Percentiles rank a stretch among this genome's conserved stretches.
Evolutionary conservation across 805 yeast genomes (phyloP).

Genomic region (Saccharomycopsis vini): DNA sequence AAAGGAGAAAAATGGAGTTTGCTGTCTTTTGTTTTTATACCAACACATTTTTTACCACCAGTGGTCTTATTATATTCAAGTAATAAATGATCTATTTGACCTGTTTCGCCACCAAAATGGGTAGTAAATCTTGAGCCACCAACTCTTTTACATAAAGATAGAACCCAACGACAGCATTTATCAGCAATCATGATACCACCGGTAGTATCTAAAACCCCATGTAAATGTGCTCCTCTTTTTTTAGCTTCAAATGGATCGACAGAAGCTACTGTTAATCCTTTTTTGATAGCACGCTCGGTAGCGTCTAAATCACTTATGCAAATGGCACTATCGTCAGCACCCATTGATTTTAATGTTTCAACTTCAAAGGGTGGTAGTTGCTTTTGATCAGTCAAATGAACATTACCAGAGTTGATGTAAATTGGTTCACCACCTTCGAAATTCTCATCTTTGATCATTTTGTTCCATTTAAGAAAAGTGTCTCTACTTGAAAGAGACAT

Average conservation of each 20-base stretch:
- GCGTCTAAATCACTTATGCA: slow-evolving; percentile 22
- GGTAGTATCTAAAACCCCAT: slow-evolving; percentile 25
- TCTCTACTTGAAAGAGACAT: slow-evolving; percentile 22
- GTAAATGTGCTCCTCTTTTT: slow-evolving; percentile 18
- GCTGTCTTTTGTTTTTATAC: slow-evolving; percentile 25
- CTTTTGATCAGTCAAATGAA: slow-evolving; percentile 21
- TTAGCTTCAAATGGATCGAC: slow-evolving; percentile 22
- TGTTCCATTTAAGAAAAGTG: slow-evolving; percentile 23
- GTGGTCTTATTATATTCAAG: slow-evolving; percentile 14
- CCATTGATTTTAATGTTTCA: slow-evolving; percentile 21
- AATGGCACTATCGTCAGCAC: slow-evolving; percentile 20
- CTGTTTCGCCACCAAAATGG: slow-evolving; percentile 19
- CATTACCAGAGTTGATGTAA: slow-evolving; percentile 23
- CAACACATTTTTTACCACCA: slow-evolving; percentile 22
- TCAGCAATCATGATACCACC: slow-evolving; percentile 28
- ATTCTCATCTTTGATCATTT: slow-evolving; percentile 20
- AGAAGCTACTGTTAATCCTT: slow-evolving; percentile 19
- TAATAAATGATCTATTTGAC: slow-evolving; percentile 19
- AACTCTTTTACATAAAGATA: slow-evolving; percentile 20
- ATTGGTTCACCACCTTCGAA: slow-evolving; percentile 24
- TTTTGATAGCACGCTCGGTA: slow-evolving; percentile 17
- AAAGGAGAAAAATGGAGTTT: slow-evolving; percentile 22
- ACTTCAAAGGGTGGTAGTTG: slow-evolving; percentile 22
- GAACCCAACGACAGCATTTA: slow-evolving; percentile 28
- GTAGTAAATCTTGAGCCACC: slow-evolving; percentile 22